These are phyloP conservation scores for Fusarium sp. DNA, from an alignment of 2,329 filamentous ascomycete genomes.

Conservation along the genomic window DNA sequence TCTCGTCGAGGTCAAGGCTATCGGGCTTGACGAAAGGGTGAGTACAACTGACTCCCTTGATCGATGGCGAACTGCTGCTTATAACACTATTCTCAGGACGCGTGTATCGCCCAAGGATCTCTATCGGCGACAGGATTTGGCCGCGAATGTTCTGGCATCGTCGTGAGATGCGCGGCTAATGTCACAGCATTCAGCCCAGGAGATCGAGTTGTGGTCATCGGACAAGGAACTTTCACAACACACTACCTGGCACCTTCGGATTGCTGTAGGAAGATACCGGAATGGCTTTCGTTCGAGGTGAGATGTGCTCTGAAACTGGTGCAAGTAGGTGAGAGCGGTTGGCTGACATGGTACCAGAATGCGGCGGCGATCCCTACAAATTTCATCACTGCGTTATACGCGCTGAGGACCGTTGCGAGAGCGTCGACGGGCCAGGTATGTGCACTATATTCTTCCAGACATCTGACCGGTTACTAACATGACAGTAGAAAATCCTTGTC, in stretches of 20 bases:
- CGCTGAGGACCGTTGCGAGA: slow-evolving; percentile 22
- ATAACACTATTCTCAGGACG: slow-evolving; percentile 30
- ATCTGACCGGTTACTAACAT: neutral
- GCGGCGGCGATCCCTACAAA: slow-evolving; percentile 31
- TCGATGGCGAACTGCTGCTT: neutral
- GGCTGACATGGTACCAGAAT: slow-evolving; percentile 22
- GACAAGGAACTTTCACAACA: slow-evolving; percentile 36
- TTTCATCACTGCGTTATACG: slow-evolving; percentile 37
- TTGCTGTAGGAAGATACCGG: slow-evolving; percentile 34
- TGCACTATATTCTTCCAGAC: neutral
- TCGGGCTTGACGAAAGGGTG: slow-evolving; percentile 37
- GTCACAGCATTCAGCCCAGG: slow-evolving; percentile 24
- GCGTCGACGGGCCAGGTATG: slow-evolving; percentile 28
- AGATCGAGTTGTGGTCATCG: slow-evolving; percentile 36
- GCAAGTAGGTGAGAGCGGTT: neutral
- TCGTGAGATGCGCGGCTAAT: slow-evolving; percentile 23
- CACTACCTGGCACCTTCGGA: slow-evolving; percentile 28
- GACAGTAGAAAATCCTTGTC: slow-evolving; percentile 31
- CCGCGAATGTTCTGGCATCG: slow-evolving; percentile 36
- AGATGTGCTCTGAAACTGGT: neutral
- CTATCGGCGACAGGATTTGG: slow-evolving; percentile 31
- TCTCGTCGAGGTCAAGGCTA: slow-evolving; percentile 34
- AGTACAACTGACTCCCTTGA: neutral
- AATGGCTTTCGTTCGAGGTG: slow-evolving; percentile 39
- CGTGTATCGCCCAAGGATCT: slow-evolving; percentile 32